phyloP scores from a whole-genome alignment of 192 early-diverging fungal genomes.

The Thamnidium elegans region DNA sequence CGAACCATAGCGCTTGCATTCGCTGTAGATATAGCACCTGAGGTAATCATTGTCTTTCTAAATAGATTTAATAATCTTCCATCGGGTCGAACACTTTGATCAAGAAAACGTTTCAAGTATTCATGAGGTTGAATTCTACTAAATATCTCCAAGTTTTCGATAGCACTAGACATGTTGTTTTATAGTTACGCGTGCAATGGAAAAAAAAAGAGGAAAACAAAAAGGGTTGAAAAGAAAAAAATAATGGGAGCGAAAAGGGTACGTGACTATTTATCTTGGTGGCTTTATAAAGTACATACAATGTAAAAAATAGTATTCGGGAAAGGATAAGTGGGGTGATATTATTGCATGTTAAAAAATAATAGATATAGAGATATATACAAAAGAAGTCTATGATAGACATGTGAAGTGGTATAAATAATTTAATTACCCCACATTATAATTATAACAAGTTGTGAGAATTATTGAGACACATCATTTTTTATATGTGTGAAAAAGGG shows the following conservation, averaged over 20 bases:
- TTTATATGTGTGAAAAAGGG: neutral
- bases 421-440: neutral
- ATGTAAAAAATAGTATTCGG: neutral
- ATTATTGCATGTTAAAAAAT: neutral
- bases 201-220: neutral
- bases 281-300: neutral
- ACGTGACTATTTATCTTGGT: neutral
- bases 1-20: constrained; percentile 86
- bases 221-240: neutral
- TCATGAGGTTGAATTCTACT: constrained; percentile 84
- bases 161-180: neutral
- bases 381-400: neutral
- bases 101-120: constrained; percentile 80
- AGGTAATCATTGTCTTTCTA: constrained; percentile 61
- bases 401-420: neutral
- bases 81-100: constrained; percentile 77
- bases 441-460: no score
- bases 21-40: constrained; percentile 73
- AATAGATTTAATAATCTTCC: constrained; percentile 72
- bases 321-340: no score
- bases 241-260: neutral
- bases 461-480: no score
- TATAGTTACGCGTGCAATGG: neutral
- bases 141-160: constrained; percentile 66
- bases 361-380: neutral